Base-by-base conservation (phyloP, 768 basidiomycete genomes). In the Lactarius akahatsu region DNA sequence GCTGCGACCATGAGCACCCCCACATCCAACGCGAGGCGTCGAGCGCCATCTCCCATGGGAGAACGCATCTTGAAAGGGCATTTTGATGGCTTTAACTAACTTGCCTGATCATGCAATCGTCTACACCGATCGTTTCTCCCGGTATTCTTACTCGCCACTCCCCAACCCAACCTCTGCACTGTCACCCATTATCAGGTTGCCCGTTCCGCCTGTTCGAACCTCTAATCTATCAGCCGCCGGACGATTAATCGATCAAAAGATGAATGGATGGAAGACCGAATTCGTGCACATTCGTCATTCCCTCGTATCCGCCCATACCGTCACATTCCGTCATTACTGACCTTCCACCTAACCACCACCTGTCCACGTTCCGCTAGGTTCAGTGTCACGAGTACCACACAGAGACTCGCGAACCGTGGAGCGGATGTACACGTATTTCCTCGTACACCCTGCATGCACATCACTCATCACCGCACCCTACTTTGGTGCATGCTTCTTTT, bases 61-160 rank as follows among this genome's bases (percentile, higher is more conserved):
- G 92, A 94, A 77, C 82, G 92, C 65, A 93, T 94, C 67, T 83
- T 94, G 71, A 94, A 91, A 80, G 92, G 92, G 10, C 92, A 94
- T 72, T 94, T 94, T 71, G 92, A 94, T 73, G 89, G 92, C 58
- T 94, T 94, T 81, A 90, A 91, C 73, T 92, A 64, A 63, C 11
- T 58, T 59, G 54, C 54, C 18, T 28, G 2, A 13, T n/a, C 59
- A 20, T 16, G 26, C 38, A 28, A 41, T 34, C 30, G 9, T 34
- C 34, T 10, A 34, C 38, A 0, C 36, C 11, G 20, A 3, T 41
- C 40, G 16, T 34, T 26, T 28, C 57, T 32, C 40, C 32, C 45
- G n/a, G 28, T 52, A 55, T 28, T 65, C 11, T 62, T 55, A 7
- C 40, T 38, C 32, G 4, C 30, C 59, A 32, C 30, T 10, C 18